These are phyloP conservation scores for Monosporascus ibericus DNA, from an alignment of 2,329 filamentous ascomycete species.

Conservation along the genomic window DNA sequence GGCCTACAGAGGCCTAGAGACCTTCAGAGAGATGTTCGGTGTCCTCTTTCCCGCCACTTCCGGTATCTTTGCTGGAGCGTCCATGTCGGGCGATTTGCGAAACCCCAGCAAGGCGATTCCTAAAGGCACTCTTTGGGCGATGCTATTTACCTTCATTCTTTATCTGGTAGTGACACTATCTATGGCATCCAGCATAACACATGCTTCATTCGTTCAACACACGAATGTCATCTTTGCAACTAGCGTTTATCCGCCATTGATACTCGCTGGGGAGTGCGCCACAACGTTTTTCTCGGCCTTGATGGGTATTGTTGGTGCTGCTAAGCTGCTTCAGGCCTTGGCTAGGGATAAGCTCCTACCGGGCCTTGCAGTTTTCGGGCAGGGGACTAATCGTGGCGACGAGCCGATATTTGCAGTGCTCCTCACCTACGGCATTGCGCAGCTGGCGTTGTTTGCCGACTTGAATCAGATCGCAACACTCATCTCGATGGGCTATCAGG, in stretches of 20 bases:
- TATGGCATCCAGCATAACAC: slow-evolving; percentile 70
- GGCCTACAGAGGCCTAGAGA: slow-evolving; percentile 57
- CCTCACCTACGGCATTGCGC: slow-evolving; percentile 68
- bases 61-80: slow-evolving; percentile 65
- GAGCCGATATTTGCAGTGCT: slow-evolving; percentile 73
- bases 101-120: slow-evolving; percentile 82
- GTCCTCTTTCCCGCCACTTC: slow-evolving; percentile 69
- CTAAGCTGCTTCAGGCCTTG: slow-evolving; percentile 78
- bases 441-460: slow-evolving; percentile 74
- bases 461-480: slow-evolving; percentile 86
- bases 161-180: slow-evolving; percentile 74
- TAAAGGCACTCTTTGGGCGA: slow-evolving; percentile 73
- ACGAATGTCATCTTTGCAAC: slow-evolving; percentile 75
- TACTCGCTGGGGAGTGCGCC: slow-evolving; percentile 77
- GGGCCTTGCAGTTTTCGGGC: slow-evolving; percentile 66
- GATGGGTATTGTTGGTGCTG: slow-evolving; percentile 81
- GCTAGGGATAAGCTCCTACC: slow-evolving; percentile 74
- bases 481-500: slow-evolving; percentile 83
- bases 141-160: slow-evolving; percentile 67
- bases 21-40: slow-evolving; percentile 76
- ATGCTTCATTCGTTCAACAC: slow-evolving; percentile 66
- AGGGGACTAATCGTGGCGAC: slow-evolving; percentile 65
- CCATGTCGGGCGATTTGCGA: slow-evolving; percentile 82
- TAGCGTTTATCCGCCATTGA: slow-evolving; percentile 67
- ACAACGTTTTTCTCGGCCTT: slow-evolving; percentile 79